Evolutionary conservation across 441 rosid species (phyloP).

Genomic region (Populus tomentosa): DNA sequence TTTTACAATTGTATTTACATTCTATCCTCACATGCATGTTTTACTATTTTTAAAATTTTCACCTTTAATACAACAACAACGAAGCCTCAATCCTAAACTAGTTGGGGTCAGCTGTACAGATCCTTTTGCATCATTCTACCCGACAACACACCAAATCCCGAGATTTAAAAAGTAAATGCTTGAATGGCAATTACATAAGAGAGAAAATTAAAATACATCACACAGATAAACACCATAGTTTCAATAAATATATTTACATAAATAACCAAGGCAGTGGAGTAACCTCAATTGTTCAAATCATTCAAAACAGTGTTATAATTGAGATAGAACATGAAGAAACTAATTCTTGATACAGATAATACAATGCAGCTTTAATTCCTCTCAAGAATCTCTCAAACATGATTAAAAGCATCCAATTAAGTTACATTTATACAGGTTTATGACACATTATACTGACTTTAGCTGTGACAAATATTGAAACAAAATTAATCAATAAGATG

Average conservation of each 20-base stretch:
- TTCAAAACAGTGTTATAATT: neutral
- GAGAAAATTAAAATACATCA: neutral
- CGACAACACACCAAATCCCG: neutral
- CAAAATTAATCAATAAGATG: neutral
- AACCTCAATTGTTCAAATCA: neutral
- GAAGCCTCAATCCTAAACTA: neutral
- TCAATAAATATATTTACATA: neutral
- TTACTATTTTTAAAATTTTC: neutral
- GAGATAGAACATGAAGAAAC: neutral
- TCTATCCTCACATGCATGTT: neutral
- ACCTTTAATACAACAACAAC: neutral
- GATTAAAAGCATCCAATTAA: neutral
- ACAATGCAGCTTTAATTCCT: neutral
- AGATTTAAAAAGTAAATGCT: neutral
- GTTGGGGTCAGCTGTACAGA: neutral
- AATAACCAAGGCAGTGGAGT: neutral
- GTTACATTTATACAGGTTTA: neutral
- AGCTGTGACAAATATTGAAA: neutral
- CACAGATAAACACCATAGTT: neutral
- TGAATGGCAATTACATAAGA: neutral
- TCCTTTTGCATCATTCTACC: neutral
- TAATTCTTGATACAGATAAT: neutral
- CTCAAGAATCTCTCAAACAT: neutral
- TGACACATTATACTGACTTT: neutral
- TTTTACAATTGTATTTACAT: neutral